Conservation (phyloP, 2,329 filamentous ascomycete species). For the Dothideomycetidae sp. region DNA sequence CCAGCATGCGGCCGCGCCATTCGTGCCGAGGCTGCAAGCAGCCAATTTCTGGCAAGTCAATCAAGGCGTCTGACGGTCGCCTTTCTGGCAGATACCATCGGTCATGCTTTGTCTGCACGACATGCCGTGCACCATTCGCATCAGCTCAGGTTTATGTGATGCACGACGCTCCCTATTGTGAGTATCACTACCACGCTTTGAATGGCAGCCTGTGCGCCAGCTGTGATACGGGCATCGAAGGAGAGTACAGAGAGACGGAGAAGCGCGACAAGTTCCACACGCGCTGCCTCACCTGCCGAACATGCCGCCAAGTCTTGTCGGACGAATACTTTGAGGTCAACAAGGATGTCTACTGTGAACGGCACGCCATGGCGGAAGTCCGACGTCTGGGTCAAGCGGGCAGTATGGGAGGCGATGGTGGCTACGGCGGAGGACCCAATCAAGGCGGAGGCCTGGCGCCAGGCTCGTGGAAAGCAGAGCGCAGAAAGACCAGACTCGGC, state of each 20-base stretch:
- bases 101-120: constrained; percentile 81
- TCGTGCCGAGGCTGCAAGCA: constrained; percentile 71
- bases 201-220: constrained; percentile 74
- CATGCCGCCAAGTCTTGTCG: constrained; percentile 58
- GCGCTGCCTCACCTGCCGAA: constrained; percentile 68
- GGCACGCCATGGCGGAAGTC: constrained; percentile 51
- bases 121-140: constrained; percentile 65
- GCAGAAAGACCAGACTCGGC: constrained; percentile 37
- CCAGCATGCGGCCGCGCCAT: constrained; percentile 31
- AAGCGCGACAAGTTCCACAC: constrained; percentile 67
- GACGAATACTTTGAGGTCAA: constrained; percentile 87
- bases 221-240: constrained; percentile 80
- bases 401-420: constrained; percentile 10
- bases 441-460: constrained; percentile 4
- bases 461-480: constrained; percentile 28
- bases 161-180: constrained; percentile 75
- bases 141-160: constrained; percentile 89
- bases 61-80: constrained; percentile 84
- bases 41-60: constrained; percentile 74
- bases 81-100: constrained; percentile 92
- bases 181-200: constrained; percentile 79
- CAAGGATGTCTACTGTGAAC: constrained; percentile 70
- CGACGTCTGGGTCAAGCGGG: constrained; percentile 12
- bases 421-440: constrained; percentile 4
- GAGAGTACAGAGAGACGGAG: constrained; percentile 81